Evolutionary conservation across 2,329 filamentous ascomycete species (phyloP), one percentile per base, ranked within the genome.

Genomic region (Thielaviopsis punctulata): DNA sequence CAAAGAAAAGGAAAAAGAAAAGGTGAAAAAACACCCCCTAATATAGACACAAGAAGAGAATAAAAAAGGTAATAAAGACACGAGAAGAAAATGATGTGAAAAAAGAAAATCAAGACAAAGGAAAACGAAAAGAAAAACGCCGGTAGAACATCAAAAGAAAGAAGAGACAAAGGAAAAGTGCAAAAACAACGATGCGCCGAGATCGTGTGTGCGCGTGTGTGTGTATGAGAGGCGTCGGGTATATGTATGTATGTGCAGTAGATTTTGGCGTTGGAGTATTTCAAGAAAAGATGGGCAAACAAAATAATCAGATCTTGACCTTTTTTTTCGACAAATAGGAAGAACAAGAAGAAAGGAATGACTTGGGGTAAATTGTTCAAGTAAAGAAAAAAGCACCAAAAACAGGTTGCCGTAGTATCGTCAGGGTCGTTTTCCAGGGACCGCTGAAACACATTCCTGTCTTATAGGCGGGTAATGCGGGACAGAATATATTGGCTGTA

Each of bases 401-500:
- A 43, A 22, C 27, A 49, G 15, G 12, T 41, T 41, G 30, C 33
- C n/a, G 24, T 41, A 39, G 21, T n/a, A 27, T 49, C 41, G 12
- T 36, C 25, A 25, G 41, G 21, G 39, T 51, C 41, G 49, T 45
- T 30, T 45, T 51, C 41, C 49, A 51, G 39, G 36, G 23, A 30
- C 24, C 24, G 22, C 41, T 23, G 41, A 45, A 45, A 45, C 19
- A 45, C 22, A 12, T 22, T 45, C n/a, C n/a, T n/a, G n/a, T n/a
- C n/a, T 12, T 45, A 19, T 22, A 22, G 41, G 4, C 4, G 24
- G 8, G 48, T 23, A n/a, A 12, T 49, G 19, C 21, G 23, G n/a
- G n/a, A n/a, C n/a, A n/a, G n/a, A n/a, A n/a, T n/a, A n/a, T n/a
- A n/a, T n/a, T n/a, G n/a, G n/a, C n/a, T n/a, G n/a, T n/a, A n/a